A percentile compares a stretch with the other conserved stretches of the same genome.
Evolutionary conservation across 2,329 filamentous ascomycete genomes (phyloP).

Genomic region (Ambrosiella xylebori): DNA sequence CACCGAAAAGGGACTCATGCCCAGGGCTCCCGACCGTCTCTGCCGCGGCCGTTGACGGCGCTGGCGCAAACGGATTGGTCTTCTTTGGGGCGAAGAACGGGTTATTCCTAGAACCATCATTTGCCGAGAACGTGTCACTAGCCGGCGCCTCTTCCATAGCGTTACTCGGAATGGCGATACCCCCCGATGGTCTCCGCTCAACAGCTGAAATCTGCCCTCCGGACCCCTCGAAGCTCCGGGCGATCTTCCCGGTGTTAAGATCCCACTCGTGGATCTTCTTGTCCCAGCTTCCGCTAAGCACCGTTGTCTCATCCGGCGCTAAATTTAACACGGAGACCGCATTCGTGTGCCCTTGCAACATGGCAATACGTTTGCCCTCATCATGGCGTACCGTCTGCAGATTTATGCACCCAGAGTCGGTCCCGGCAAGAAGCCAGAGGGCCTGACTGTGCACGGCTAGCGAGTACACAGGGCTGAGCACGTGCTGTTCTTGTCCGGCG

Average conservation of each 20-base stretch:
- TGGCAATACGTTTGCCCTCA: constrained; percentile 76
- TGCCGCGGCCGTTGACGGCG: constrained; percentile 16
- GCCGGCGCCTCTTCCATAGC: constrained; percentile 2
- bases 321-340: constrained; percentile 78
- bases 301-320: constrained; percentile 66
- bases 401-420: constrained; percentile 85
- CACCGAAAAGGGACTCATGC: constrained; percentile 67
- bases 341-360: constrained; percentile 68
- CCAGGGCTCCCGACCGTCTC: constrained; percentile 46
- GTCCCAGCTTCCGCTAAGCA: constrained; percentile 92
- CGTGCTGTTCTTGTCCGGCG: constrained; percentile 38
- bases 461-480: constrained; percentile 83
- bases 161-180: constrained; percentile 56
- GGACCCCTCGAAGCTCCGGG: constrained; percentile 58
- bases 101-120: constrained; percentile 25
- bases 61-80: constrained; percentile 8
- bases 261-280: constrained; percentile 93
- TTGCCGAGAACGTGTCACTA: constrained; percentile 60
- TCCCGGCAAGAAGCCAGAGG: constrained; percentile 76
- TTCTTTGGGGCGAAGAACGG: constrained; percentile 10
- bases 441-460: constrained; percentile 79
- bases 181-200: constrained; percentile 64
- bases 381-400: constrained; percentile 86
- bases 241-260: constrained; percentile 64
- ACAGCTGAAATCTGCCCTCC: constrained; percentile 77